These are phyloP conservation scores for Cutaneotrichosporon arboriforme DNA, from an alignment of 1,284 basidiomycete genomes.

Conservation along the genomic window DNA sequence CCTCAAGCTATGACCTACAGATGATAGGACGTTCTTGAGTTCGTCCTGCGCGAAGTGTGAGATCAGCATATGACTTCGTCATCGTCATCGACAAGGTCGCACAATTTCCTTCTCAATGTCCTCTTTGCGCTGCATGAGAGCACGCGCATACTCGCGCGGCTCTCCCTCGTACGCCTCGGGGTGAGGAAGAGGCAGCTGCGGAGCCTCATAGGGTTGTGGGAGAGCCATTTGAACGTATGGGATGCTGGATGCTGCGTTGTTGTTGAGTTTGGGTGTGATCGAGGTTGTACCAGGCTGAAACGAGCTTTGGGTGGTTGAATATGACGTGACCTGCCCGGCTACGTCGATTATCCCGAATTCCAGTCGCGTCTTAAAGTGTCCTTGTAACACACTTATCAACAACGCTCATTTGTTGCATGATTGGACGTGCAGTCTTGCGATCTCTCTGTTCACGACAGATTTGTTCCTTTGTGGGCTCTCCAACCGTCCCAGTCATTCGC, in stretches of 20 bases:
- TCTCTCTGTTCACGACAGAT: too few relatives aligned
- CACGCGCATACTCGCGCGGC: slow-evolving; percentile 41
- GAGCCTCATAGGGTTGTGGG: slow-evolving; percentile 22
- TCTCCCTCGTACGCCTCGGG: slow-evolving; percentile 41
- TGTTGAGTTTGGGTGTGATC: background rate
- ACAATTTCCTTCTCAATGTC: slow-evolving; percentile 46
- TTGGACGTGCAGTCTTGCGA: too few relatives aligned
- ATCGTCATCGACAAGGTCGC: slow-evolving; percentile 4
- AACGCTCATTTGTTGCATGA: background rate
- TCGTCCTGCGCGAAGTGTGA: slow-evolving; percentile 25
- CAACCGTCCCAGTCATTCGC: too few relatives aligned
- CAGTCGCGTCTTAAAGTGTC: too few relatives aligned
- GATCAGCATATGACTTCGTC: background rate
- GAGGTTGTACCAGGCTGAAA: background rate
- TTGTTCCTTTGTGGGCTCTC: too few relatives aligned
- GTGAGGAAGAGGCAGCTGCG: slow-evolving; percentile 35
- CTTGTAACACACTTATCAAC: background rate
- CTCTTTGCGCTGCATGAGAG: slow-evolving; percentile 44
- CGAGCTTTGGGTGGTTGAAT: slow-evolving; percentile 1
- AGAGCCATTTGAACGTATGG: too few relatives aligned
- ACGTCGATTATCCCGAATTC: slow-evolving; percentile 11
- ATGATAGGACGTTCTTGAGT: slow-evolving; percentile 34
- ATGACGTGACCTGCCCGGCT: slow-evolving; percentile 7
- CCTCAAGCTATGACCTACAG: slow-evolving; percentile 12
- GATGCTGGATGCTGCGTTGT: too few relatives aligned